These are phyloP conservation scores for Fusarium staphyleae DNA, from an alignment of 2,329 filamentous ascomycete species.

Conservation along the genomic window DNA sequence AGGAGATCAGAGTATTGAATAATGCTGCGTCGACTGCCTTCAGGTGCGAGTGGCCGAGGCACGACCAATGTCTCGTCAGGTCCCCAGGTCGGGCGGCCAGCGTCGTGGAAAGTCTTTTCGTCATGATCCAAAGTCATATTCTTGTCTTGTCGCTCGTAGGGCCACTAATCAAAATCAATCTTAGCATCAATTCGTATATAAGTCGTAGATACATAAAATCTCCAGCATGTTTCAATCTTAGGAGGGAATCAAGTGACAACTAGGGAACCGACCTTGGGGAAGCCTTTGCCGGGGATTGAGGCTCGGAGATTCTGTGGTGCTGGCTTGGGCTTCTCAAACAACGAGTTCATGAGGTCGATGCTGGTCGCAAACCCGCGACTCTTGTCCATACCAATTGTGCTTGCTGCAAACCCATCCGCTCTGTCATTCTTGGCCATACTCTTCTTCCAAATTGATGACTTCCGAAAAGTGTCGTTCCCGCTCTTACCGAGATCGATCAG, in stretches of 20 bases:
- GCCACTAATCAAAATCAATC: conserved; percentile 71
- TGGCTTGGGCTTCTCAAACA: conserved; percentile 78
- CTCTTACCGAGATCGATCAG: conserved; percentile 42
- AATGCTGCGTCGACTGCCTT: conserved; percentile 45
- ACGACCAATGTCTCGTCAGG: conserved; percentile 77
- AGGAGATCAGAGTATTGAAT: conserved; percentile 43
- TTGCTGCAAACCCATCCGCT: conserved; percentile 41
- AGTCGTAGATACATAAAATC: conserved; percentile 46
- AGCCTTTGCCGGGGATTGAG: conserved; percentile 66
- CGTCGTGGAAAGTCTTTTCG: conserved; percentile 74
- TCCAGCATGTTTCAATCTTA: conserved; percentile 36
- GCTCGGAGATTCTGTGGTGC: conserved; percentile 62
- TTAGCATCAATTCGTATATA: conserved; percentile 53
- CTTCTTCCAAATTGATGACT: conserved; percentile 47
- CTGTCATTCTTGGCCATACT: conserved; percentile 43
- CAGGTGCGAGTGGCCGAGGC: conserved; percentile 48
- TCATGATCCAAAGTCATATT: conserved; percentile 67
- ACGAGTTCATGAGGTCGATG: conserved; percentile 95
- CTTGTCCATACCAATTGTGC: conserved; percentile 50
- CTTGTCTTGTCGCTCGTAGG: conserved; percentile 81
- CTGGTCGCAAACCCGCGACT: conserved; percentile 80
- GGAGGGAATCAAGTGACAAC: conserved; percentile 46
- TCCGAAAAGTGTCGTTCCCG: conserved; percentile 60
- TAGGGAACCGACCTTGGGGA: conserved; percentile 84
- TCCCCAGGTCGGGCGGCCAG: conserved; percentile 81